Base-by-base conservation (phyloP, 306 rosid species). In the Hippophae rhamnoides region DNA sequence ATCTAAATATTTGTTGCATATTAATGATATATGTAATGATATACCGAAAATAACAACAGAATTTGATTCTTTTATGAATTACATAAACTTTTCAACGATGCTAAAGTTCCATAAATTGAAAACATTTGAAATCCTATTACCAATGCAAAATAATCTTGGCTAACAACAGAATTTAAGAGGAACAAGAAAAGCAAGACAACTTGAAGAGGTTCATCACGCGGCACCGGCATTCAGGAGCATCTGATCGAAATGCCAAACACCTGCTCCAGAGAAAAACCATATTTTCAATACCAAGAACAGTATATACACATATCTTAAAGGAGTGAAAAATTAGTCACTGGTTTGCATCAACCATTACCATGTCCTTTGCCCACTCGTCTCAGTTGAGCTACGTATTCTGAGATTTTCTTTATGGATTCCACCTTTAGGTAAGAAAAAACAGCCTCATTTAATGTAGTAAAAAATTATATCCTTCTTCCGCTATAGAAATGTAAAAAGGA, bases 181-280 rank as follows among this genome's bases (percentile, higher is more conserved):
- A 2, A 31, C 3, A 31, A 31, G 38, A 31, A 31, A 31, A 31
- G 38, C 38, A 31, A 31, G 38, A 31, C 38, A 31, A 31, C 38
- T 31, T 31, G 38, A 31, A 2, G 38, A 31, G 38, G 3, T 41
- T 69, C 76, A 73, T 49, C 69, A 52, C 7, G 60, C 72, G 12
- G 14, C 63, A 10, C 31, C 66, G 62, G 57, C 75, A 52, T 61
- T 44, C 25, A 66, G 76, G 7, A 72, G 78, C 75, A 72, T 69
- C 48, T 61, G 75, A 69, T 77, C 75, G 38, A 77, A 77, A 57
- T 77, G 69, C 82, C 82, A 77, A 52, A 72, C 73, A 27, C 75
- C 75, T 72, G 67, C 64, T 42, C 74, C 53, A 2, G 55, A 53
- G 44, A 41, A 47, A 44, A 67, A 46, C 43, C 54, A 31, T 10